Evolutionary conservation across 2,329 filamentous ascomycete species (phyloP).

Genomic region (Pyricularia sp.): DNA sequence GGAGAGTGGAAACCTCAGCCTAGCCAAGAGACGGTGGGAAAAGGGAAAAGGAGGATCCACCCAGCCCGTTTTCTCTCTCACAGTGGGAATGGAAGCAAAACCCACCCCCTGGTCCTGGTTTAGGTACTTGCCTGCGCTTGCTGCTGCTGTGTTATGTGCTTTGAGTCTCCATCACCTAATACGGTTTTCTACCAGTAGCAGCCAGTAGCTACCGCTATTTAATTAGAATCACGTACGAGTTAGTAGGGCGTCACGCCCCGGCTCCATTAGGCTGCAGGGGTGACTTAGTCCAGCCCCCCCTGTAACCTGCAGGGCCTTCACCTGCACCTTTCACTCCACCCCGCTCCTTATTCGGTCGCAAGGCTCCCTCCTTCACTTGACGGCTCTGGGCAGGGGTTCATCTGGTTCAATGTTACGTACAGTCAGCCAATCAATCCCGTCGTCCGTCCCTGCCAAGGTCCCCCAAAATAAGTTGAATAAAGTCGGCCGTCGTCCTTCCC

Average conservation of each 20-base stretch:
- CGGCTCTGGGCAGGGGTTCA: background rate
- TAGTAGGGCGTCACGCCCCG: background rate
- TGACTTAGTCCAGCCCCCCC: background rate
- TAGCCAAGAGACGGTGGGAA: background rate
- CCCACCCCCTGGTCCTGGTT: background rate
- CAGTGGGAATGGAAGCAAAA: background rate
- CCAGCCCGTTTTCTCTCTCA: background rate
- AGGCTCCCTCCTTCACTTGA: background rate
- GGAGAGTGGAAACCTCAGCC: background rate
- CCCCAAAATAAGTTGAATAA: background rate
- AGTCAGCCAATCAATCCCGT: background rate
- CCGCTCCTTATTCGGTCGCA: background rate
- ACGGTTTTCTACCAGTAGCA: background rate
- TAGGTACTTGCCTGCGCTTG: too few species aligned
- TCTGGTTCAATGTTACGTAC: background rate
- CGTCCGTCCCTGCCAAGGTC: background rate
- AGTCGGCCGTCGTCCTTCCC: background rate
- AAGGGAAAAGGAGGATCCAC: too few species aligned
- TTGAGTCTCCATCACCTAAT: background rate
- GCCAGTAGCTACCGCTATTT: background rate
- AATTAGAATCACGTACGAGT: background rate
- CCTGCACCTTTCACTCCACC: background rate
- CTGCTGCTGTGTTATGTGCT: background rate
- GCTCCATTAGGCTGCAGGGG: background rate
- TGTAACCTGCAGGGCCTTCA: background rate